A percentile compares a stretch with the other conserved stretches of the same genome.
Conservation (phyloP, 1,284 basidiomycete genomes). For the Apiotrichum brassicae region DNA sequence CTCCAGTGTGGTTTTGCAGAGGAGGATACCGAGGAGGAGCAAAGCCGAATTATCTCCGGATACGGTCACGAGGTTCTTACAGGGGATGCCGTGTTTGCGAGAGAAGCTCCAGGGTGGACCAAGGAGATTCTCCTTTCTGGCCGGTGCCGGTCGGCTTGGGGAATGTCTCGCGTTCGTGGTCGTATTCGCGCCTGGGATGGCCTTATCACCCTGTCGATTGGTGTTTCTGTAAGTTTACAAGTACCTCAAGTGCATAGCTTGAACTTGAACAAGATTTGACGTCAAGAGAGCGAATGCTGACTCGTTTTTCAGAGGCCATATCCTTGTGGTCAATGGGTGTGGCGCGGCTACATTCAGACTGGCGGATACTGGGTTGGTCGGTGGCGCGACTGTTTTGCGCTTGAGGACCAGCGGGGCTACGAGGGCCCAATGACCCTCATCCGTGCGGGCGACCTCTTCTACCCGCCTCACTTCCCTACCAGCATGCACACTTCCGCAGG, state of each 20-base stretch:
- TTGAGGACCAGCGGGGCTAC: slow-evolving; percentile 33
- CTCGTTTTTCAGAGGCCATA: slow-evolving; percentile 17
- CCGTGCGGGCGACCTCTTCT: slow-evolving; percentile 35
- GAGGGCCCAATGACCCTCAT: slow-evolving; percentile 39
- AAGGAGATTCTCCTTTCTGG: slow-evolving; percentile 46
- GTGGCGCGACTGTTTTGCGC: slow-evolving; percentile 45
- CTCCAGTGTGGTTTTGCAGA: slow-evolving; percentile 37
- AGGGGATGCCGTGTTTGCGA: slow-evolving; percentile 25
- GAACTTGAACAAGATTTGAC: too few relatives aligned
- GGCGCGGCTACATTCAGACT: slow-evolving; percentile 43
- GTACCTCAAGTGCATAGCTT: too few relatives aligned
- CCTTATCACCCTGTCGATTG: slow-evolving; percentile 30
- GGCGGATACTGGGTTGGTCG: slow-evolving; percentile 41
- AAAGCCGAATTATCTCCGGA: slow-evolving; percentile 25
- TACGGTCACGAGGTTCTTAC: slow-evolving; percentile 35
- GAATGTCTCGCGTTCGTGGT: slow-evolving; percentile 34
- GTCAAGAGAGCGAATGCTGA: too few relatives aligned
- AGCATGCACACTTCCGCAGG: slow-evolving; percentile 29
- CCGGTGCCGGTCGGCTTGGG: slow-evolving; percentile 31
- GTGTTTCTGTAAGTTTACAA: slow-evolving; percentile 3
- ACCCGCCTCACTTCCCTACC: slow-evolving; percentile 32
- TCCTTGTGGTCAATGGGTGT: slow-evolving; percentile 40
- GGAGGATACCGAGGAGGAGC: slow-evolving; percentile 33
- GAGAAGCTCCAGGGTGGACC: slow-evolving; percentile 40
- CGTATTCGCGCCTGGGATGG: slow-evolving; percentile 46